Percentiles rank a stretch among this genome's conserved stretches.
Conservation (phyloP, 2,329 filamentous ascomycete genomes). For the Fusarium duplospermum region DNA sequence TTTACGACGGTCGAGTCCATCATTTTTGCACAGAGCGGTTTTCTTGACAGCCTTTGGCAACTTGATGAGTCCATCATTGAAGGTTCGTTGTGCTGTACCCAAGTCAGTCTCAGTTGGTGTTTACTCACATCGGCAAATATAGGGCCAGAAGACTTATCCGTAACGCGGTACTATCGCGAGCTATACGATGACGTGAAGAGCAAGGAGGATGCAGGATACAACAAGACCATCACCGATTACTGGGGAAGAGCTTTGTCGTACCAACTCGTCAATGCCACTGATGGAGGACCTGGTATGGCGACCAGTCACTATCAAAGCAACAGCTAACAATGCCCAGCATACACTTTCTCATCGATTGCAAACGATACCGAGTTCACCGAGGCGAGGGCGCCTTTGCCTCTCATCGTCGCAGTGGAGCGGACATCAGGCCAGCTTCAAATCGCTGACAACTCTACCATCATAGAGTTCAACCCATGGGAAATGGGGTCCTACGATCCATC, state of each 20-base stretch:
- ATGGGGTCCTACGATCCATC: slow-evolving; percentile 82
- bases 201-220: slow-evolving; percentile 72
- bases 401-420: slow-evolving; percentile 78
- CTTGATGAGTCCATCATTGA: slow-evolving; percentile 40
- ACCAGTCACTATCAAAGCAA: neutral
- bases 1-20: slow-evolving; percentile 71
- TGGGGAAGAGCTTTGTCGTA: slow-evolving; percentile 83
- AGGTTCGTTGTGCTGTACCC: slow-evolving; percentile 36
- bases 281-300: slow-evolving; percentile 66
- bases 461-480: slow-evolving; percentile 84
- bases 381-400: slow-evolving; percentile 76
- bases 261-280: slow-evolving; percentile 78
- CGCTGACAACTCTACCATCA: slow-evolving; percentile 74
- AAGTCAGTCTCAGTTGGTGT: neutral
- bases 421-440: slow-evolving; percentile 71
- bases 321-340: slow-evolving; percentile 56
- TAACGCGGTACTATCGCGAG: slow-evolving; percentile 67
- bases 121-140: neutral
- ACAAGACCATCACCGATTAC: slow-evolving; percentile 79
- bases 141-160: slow-evolving; percentile 25
- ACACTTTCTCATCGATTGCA: slow-evolving; percentile 78
- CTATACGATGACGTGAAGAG: slow-evolving; percentile 67
- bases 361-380: slow-evolving; percentile 68
- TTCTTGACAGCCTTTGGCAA: slow-evolving; percentile 35
- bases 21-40: slow-evolving; percentile 5